These are phyloP conservation scores for Calonectria leucothoes DNA, from an alignment of 2,329 filamentous ascomycete species.

Conservation along the genomic window DNA sequence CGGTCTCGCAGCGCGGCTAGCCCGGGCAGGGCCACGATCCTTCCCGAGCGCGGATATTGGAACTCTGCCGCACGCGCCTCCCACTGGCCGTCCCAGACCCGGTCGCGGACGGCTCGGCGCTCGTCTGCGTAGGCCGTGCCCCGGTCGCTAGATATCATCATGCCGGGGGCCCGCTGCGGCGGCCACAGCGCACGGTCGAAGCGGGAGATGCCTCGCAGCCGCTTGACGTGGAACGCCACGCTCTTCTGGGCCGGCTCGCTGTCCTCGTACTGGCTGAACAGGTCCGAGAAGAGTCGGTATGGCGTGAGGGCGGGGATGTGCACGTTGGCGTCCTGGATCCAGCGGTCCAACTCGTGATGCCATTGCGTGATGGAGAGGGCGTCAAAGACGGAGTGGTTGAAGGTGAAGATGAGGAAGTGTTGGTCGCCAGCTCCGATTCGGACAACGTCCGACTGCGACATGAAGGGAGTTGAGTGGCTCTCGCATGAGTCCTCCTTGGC, in stretches of 20 bases:
- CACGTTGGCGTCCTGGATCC: conserved; percentile 36
- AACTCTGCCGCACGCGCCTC: conserved; percentile 36
- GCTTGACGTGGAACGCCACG: conserved; percentile 44
- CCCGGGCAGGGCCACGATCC: conserved; percentile 42
- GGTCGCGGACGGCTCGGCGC: conserved; percentile 35
- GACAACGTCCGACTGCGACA: conserved; percentile 46
- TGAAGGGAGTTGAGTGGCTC: conserved; percentile 40
- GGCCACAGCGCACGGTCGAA: conserved; percentile 48
- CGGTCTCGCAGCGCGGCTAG: conserved; percentile 36
- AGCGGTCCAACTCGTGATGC: conserved; percentile 47
- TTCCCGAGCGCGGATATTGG: conserved; percentile 45
- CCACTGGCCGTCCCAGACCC: conserved; percentile 47
- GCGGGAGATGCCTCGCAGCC: conserved; percentile 50
- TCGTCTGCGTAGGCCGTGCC: conserved; percentile 29
- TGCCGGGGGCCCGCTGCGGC: conserved; percentile 45
- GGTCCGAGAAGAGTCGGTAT: conserved; percentile 47
- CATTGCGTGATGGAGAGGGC: conserved; percentile 47
- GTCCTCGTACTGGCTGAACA: conserved; percentile 45
- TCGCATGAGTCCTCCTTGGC: conserved; percentile 34
- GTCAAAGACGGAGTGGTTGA: conserved; percentile 51
- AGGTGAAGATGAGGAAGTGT: conserved; percentile 43
- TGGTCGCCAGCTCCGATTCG: conserved; percentile 24
- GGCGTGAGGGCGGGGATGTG: conserved; percentile 39
- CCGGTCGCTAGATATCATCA: conserved; percentile 48
- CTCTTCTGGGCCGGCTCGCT: conserved; percentile 42